These are phyloP conservation scores for Lactarius quietus DNA, from an alignment of 768 basidiomycete genomes.

Conservation along the genomic window DNA sequence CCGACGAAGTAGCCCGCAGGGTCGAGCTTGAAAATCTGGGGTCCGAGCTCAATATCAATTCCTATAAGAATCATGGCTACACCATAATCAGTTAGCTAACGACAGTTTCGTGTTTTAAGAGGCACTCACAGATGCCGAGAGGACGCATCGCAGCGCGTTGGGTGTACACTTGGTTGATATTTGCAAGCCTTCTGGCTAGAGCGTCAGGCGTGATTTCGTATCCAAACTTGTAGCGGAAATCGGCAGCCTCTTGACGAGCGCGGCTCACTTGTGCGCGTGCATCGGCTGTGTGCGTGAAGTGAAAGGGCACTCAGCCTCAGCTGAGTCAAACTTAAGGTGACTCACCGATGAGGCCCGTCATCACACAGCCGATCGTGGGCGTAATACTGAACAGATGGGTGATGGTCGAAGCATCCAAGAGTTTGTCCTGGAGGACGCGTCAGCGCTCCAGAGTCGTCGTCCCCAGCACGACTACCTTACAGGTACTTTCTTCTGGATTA, in stretches of 20 bases:
- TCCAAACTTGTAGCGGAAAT: conserved; percentile 94
- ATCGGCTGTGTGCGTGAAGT: conserved; percentile 68
- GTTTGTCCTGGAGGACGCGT: conserved; percentile 71
- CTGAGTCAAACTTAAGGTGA: conserved; percentile 11
- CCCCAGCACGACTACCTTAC: conserved; percentile 39
- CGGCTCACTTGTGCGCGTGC: conserved; percentile 85
- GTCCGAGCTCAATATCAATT: conserved; percentile 83
- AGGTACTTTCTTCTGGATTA: conserved; percentile 98
- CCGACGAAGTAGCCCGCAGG: conserved; percentile 99
- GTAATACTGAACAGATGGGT: conserved; percentile 97
- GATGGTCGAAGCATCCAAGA: conserved; percentile 89
- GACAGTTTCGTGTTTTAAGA: neutral
- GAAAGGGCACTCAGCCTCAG: neutral
- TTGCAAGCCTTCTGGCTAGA: conserved; percentile 90
- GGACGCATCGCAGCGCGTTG: conserved; percentile 97
- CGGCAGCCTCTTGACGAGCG: conserved; percentile 84
- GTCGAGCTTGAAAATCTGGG: conserved; percentile 98
- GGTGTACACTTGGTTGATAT: conserved; percentile 99
- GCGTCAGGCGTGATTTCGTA: conserved; percentile 98
- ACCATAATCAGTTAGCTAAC: neutral
- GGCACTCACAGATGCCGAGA: conserved; percentile 79
- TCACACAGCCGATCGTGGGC: conserved; percentile 93
- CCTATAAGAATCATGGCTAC: conserved; percentile 96
- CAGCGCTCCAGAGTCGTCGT: neutral
- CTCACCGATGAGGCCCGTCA: conserved; percentile 95